Base-by-base conservation (phyloP, 805 yeast genomes). In the Saturnispora silvae region DNA sequence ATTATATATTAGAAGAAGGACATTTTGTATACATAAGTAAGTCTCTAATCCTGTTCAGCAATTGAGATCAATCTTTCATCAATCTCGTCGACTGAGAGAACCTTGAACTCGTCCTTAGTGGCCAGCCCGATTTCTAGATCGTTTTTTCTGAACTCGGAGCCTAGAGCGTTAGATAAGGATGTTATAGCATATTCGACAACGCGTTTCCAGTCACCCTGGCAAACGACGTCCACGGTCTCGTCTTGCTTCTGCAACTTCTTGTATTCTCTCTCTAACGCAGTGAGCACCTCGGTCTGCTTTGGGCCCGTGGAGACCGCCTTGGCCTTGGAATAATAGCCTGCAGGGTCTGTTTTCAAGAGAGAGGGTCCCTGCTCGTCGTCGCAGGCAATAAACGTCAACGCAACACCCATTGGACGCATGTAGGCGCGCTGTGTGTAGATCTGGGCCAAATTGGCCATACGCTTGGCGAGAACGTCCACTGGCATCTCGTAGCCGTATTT, bases 401-500 rank as follows among this genome's bases (percentile, higher is more conserved):
- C 84, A 42, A 89, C 96, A 27, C 98, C 98, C 48, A 86, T 68
- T 19, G 98, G 98, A 61, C 98, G 77, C 97, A 92, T 92, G 61
- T 89, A 89, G 9, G 97, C 97, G 56, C 96, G 73, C 63, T 92
- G 98, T 29, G 98, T 92, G 61, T 86, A 92, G 45, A 92, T 75
- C 66, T 92, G 98, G 34, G 95, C 81, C 54, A 86, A 64, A 58
- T 92, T 92, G 39, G 97, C 97, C 82, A 92, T 80, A 57, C 96
- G 73, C 64, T 89, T 89, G 28, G 96, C 83, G 51, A 87, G 66
- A 20, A 81, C 84, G 54, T 85, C 96, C 45, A 83, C 84, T 3
- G 97, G 97, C 85, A 92, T 87, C 55, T 84, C 96, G 57, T 86
- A 92, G 28, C 98, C 98, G 59, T 84, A 83, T 57, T 83, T 81